phyloP scores from a whole-genome alignment of 73 alveolate species.

The Paramecium sexaurelia region DNA sequence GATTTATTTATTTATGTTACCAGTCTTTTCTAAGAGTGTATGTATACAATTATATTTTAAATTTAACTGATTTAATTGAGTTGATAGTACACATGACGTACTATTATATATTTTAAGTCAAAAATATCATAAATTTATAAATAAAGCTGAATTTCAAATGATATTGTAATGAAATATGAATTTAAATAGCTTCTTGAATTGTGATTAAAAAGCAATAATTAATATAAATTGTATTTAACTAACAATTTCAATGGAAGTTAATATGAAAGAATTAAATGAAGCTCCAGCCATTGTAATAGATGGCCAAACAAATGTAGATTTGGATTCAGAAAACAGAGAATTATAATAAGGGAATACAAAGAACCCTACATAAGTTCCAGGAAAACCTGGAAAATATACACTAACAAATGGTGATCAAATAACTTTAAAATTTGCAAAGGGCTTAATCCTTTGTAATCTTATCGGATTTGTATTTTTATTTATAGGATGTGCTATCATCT shows the following conservation, averaged over 20 bases:
- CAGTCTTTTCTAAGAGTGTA: too few species aligned
- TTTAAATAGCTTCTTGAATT: constrained; percentile 11
- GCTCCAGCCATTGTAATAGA: not conserved
- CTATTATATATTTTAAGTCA: not conserved
- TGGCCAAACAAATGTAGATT: not conserved
- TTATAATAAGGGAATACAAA: not conserved
- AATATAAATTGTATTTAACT: not conserved
- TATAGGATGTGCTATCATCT: not conserved
- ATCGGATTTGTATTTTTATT: not conserved
- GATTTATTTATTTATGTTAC: too few species aligned
- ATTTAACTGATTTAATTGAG: not conserved
- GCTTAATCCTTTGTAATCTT: not conserved
- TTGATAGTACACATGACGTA: not conserved
- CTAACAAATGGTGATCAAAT: not conserved
- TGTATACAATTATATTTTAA: too few species aligned
- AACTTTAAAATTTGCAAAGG: not conserved
- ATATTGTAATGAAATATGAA: not conserved
- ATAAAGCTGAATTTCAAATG: not conserved
- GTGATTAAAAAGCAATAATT: not conserved
- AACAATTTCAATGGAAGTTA: not conserved
- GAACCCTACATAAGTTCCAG: not conserved
- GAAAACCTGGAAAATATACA: not conserved
- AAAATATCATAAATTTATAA: not conserved
- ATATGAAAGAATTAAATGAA: not conserved
- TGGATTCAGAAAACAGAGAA: not conserved